These are phyloP conservation scores for Plasmodium gaboni DNA, from an alignment of 169 alveolate genomes.

Conservation along the genomic window DNA sequence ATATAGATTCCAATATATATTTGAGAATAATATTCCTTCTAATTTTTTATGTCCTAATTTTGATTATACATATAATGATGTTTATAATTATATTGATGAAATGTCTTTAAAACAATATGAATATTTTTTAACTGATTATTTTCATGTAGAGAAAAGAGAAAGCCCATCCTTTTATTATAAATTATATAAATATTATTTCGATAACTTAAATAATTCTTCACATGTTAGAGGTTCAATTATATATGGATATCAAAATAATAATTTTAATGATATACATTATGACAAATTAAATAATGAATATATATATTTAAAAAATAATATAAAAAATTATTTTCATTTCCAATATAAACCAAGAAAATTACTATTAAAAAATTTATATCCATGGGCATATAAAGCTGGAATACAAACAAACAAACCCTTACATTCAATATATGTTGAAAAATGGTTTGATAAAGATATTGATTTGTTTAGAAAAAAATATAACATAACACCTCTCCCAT, in stretches of 20 bases:
- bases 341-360: constrained; percentile 73
- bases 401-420: constrained; percentile 55
- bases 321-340: constrained; percentile 62
- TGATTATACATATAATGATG: constrained; percentile 64
- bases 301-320: constrained; percentile 38
- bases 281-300: constrained; percentile 64
- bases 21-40: constrained; percentile 42
- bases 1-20: constrained; percentile 66
- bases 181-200: constrained; percentile 37
- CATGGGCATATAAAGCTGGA: constrained; percentile 75
- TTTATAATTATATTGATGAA: constrained; percentile 50
- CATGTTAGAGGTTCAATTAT: constrained; percentile 61
- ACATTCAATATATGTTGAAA: constrained; percentile 72
- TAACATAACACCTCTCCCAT: constrained; percentile 65
- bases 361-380: constrained; percentile 39
- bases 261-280: constrained; percentile 45
- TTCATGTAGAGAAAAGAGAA: constrained; percentile 63
- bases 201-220: constrained; percentile 63
- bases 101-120: constrained; percentile 63
- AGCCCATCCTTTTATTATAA: constrained; percentile 16
- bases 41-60: constrained; percentile 47
- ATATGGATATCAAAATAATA: constrained; percentile 63
- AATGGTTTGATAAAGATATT: constrained; percentile 75
- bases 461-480: constrained; percentile 57
- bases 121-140: constrained; percentile 69